Base-by-base conservation (phyloP, 352 stramenopile genomes). In the Blastocystis sp. region DNA sequence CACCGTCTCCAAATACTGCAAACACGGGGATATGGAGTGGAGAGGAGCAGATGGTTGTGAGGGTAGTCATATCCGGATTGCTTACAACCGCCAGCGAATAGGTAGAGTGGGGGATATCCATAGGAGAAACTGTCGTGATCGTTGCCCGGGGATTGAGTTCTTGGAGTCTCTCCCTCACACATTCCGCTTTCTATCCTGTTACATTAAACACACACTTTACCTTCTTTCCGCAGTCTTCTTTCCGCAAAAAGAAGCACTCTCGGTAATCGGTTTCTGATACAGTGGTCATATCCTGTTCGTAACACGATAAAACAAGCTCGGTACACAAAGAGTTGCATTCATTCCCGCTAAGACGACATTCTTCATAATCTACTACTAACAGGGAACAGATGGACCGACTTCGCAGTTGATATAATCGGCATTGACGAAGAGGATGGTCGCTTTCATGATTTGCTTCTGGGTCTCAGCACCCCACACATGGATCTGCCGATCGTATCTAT, bases 401-500 rank as follows among this genome's bases (percentile, higher is more conserved):
- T 81, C 69, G 18, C 40, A 27, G 40, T 44, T 63, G 4, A 81
- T n/a, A 42, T 27, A 38, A 7, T 63, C 48, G 46, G 44, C 32
- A 42, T 81, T 81, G 1, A 81, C 48, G 29, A 81, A 65, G 8
- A 81, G 27, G 21, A 81, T 81, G 16, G 34, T 63, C 0, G 69
- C 21, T 59, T 81, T 48, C 46, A 81, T 81, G 14, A 81, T 81
- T 51, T 46, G 54, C 51, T 64, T 63, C 69, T 81, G 69, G 14
- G 54, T 81, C 27, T 64, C 69, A 21, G 46, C 69, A 27, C 69
- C 69, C 69, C 69, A 81, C 7, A 81, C 56, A 51, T 81, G 69
- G 42, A 81, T 81, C 56, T 81, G 69, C 4, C 69, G 42, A 46
- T 81, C 69, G 21, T 81, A 81, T 46, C 69, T 81, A 24, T 4